These are phyloP conservation scores for Lepraria neglecta DNA, from an alignment of 495 filamentous ascomycete species.

Conservation along the genomic window DNA sequence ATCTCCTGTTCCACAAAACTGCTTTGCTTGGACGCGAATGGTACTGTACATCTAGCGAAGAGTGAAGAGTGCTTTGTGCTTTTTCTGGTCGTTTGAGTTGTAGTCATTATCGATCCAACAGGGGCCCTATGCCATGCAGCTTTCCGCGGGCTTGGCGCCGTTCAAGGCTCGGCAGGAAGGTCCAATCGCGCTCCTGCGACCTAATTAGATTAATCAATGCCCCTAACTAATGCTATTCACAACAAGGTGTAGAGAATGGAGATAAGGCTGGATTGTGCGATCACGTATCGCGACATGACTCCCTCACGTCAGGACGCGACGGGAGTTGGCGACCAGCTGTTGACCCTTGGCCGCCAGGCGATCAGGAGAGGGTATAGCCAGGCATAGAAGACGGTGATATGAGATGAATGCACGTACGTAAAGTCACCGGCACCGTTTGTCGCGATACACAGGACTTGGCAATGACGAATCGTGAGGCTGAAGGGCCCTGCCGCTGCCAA, in stretches of 20 bases:
- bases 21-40: conserved; percentile 60
- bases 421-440: neutral
- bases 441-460: neutral
- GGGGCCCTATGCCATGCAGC: conserved; percentile 13
- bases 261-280: neutral
- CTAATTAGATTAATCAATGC: neutral
- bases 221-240: neutral
- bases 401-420: neutral
- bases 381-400: neutral
- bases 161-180: neutral
- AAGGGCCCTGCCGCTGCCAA: conserved; percentile 2
- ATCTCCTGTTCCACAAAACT: conserved; percentile 75
- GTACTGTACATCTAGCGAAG: conserved; percentile 53
- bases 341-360: neutral
- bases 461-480: conserved; percentile 15
- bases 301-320: conserved; percentile 1
- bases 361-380: neutral
- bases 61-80: conserved; percentile 28
- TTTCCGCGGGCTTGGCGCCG: conserved; percentile 5
- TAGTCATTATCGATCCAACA: conserved; percentile 20
- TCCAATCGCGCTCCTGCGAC: conserved; percentile 5
- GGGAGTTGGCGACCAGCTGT: neutral
- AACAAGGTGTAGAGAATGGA: neutral
- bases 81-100: conserved; percentile 10
- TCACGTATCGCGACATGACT: conserved; percentile 4